These are phyloP conservation scores for Alternaria rosae DNA, from an alignment of 2,329 filamentous ascomycete genomes.

Conservation along the genomic window DNA sequence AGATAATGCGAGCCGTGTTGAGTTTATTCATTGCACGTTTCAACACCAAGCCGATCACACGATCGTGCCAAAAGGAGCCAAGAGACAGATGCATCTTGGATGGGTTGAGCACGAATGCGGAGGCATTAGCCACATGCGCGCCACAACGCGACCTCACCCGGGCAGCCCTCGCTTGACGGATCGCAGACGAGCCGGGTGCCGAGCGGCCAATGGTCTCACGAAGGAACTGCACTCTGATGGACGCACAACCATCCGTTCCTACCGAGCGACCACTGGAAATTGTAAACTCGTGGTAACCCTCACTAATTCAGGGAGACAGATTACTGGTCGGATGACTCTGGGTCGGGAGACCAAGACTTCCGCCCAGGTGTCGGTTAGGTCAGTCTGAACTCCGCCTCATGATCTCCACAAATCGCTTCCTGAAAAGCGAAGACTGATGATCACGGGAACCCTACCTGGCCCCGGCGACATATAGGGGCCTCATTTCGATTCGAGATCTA, in stretches of 20 bases:
- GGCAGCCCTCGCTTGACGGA: not conserved
- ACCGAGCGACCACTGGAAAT: not conserved
- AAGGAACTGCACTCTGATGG: not conserved
- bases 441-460: slow-evolving; percentile 1
- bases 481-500: not conserved
- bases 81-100: slow-evolving; percentile 1
- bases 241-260: not conserved
- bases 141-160: not conserved
- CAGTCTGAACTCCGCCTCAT: slow-evolving; percentile 23
- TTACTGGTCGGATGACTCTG: slow-evolving; percentile 5
- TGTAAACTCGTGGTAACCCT: not conserved
- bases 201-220: not conserved
- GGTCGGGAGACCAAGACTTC: slow-evolving; percentile 1
- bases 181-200: slow-evolving; percentile 1
- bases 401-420: slow-evolving; percentile 8
- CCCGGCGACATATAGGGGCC: not conserved
- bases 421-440: slow-evolving; percentile 2
- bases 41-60: not conserved
- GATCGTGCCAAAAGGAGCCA: slow-evolving; percentile 1
- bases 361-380: slow-evolving; percentile 3
- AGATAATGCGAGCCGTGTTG: not conserved
- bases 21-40: not conserved
- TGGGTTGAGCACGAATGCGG: not conserved
- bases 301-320: slow-evolving; percentile 11
- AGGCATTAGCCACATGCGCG: not conserved